These are phyloP conservation scores for Cyclotella choctawhatcheeana DNA, from an alignment of 108 stramenopile genomes.

Conservation along the genomic window DNA sequence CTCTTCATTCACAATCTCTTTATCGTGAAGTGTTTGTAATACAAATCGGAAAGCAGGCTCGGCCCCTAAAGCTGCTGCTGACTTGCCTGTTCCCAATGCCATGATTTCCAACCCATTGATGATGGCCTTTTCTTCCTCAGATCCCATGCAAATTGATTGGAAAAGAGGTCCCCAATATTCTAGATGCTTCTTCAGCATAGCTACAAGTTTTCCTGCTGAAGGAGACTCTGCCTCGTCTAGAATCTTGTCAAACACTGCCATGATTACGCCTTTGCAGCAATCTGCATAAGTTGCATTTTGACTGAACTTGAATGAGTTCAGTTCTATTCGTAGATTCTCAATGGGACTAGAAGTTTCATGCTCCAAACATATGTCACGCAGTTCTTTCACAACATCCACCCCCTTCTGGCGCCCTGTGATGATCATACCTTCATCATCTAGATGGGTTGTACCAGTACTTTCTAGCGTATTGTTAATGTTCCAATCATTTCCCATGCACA, in stretches of 20 bases:
- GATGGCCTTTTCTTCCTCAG: slow-evolving; percentile 81
- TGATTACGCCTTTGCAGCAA: slow-evolving; percentile 73
- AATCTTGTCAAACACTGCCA: slow-evolving; percentile 77
- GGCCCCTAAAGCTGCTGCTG: slow-evolving; percentile 55
- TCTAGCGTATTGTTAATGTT: slow-evolving; percentile 38
- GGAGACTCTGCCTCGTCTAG: slow-evolving; percentile 41
- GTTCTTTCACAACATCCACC: slow-evolving; percentile 86
- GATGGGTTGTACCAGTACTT: slow-evolving; percentile 33
- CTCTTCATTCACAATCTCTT: slow-evolving; percentile 85
- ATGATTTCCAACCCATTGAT: slow-evolving; percentile 70
- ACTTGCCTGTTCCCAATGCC: slow-evolving; percentile 58
- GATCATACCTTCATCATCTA: slow-evolving; percentile 41
- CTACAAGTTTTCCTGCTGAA: slow-evolving; percentile 65
- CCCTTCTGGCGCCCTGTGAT: slow-evolving; percentile 87
- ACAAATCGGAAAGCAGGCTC: slow-evolving; percentile 83
- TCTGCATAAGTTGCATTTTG: slow-evolving; percentile 90
- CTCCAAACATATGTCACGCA: slow-evolving; percentile 86
- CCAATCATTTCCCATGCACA: slow-evolving; percentile 47
- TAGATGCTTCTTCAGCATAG: slow-evolving; percentile 63
- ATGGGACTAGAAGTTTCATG: slow-evolving; percentile 77
- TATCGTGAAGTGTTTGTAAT: slow-evolving; percentile 79
- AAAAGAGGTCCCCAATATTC: slow-evolving; percentile 80
- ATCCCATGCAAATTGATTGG: slow-evolving; percentile 74
- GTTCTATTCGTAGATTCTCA: slow-evolving; percentile 88
- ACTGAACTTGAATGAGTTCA: slow-evolving; percentile 92